phyloP scores from a whole-genome alignment of 2,329 filamentous ascomycete species.

The Ophiocordyceps camponoti-saundersi region DNA sequence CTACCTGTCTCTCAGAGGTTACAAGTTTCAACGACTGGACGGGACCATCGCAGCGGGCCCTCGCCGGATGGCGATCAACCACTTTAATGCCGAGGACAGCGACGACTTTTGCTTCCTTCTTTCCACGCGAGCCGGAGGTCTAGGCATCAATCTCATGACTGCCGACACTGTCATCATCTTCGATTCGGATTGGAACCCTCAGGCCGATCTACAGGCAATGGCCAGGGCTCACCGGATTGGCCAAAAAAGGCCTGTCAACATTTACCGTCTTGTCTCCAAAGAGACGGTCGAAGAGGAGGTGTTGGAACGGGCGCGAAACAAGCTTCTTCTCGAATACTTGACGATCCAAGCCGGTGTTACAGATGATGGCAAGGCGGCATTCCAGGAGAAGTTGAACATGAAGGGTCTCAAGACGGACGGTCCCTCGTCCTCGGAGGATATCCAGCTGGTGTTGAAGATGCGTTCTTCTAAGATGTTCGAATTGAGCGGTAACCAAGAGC shows the following conservation, averaged over 20 bases:
- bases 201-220: slow-evolving; percentile 97
- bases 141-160: slow-evolving; percentile 99
- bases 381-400: slow-evolving; percentile 59
- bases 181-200: slow-evolving; percentile 97
- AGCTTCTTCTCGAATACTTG: slow-evolving; percentile 90
- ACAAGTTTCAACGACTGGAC: slow-evolving; percentile 87
- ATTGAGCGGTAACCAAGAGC: slow-evolving; percentile 89
- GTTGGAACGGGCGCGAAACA: slow-evolving; percentile 87
- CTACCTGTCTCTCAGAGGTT: slow-evolving; percentile 83
- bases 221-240: slow-evolving; percentile 94
- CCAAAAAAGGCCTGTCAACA: slow-evolving; percentile 87
- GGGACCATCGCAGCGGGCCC: slow-evolving; percentile 83
- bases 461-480: slow-evolving; percentile 99
- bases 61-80: slow-evolving; percentile 86
- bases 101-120: slow-evolving; percentile 93
- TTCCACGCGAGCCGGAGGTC: slow-evolving; percentile 84
- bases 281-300: slow-evolving; percentile 98
- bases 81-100: slow-evolving; percentile 94
- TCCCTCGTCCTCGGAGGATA: slow-evolving; percentile 82
- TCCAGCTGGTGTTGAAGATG: slow-evolving; percentile 90
- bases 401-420: slow-evolving; percentile 59
- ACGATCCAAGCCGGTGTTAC: slow-evolving; percentile 95
- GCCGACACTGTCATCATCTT: slow-evolving; percentile 96
- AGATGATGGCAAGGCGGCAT: slow-evolving; percentile 76
- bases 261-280: slow-evolving; percentile 92